Conservation (phyloP, 306 rosid genomes). For the Prunus mira region DNA sequence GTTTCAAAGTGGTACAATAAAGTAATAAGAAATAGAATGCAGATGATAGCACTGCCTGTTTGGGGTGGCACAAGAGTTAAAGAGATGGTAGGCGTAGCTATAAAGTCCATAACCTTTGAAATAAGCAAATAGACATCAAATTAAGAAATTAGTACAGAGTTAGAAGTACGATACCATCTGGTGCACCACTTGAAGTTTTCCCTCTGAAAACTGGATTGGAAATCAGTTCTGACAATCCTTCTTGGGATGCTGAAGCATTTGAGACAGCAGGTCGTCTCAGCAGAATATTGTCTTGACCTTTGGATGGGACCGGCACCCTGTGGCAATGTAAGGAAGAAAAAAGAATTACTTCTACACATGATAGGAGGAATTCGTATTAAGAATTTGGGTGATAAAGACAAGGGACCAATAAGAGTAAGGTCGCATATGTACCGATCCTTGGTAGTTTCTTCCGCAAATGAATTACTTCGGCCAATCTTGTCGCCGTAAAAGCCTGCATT, state of each 20-base stretch:
- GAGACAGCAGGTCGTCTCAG: constrained; percentile 54
- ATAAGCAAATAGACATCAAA: neutral
- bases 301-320: constrained; percentile 34
- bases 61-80: neutral
- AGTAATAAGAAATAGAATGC: neutral
- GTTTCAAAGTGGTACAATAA: neutral
- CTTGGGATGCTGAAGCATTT: constrained; percentile 42
- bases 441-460: constrained; percentile 37
- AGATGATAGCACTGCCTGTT: neutral
- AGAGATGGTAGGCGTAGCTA: neutral
- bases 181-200: constrained; percentile 15
- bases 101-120: neutral
- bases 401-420: constrained; percentile 1
- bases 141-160: neutral
- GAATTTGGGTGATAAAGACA: constrained; percentile 3
- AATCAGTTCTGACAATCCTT: constrained; percentile 40
- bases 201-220: constrained; percentile 38
- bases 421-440: constrained; percentile 34
- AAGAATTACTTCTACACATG: neutral
- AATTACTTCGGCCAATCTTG: constrained; percentile 27
- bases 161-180: constrained; percentile 31
- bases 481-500: constrained; percentile 34
- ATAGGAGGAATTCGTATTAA: neutral
- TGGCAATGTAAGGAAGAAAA: neutral
- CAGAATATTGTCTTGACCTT: constrained; percentile 40